phyloP scores from a whole-genome alignment of 371 early-diverging fungal species.

The Syncephalastrum contaminatum region DNA sequence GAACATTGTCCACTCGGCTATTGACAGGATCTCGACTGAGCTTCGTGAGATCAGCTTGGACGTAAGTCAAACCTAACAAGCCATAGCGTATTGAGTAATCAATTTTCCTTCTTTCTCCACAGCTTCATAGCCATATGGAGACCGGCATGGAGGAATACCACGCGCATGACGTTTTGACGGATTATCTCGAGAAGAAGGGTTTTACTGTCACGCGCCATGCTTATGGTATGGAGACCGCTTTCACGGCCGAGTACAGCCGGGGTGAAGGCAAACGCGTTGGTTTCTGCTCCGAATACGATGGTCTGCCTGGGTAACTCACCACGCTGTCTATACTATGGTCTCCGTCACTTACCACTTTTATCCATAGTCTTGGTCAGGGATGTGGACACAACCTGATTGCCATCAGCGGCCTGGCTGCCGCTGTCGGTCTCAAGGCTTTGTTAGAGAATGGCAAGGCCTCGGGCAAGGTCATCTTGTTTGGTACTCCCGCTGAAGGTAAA shows the following conservation, averaged over 20 bases:
- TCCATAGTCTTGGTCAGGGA: constrained; percentile 42
- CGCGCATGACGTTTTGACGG: constrained; percentile 50
- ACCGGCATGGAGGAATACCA: constrained; percentile 51
- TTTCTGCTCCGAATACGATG: constrained; percentile 63
- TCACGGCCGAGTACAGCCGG: constrained; percentile 51
- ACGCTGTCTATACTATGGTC: background rate
- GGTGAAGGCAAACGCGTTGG: constrained; percentile 38
- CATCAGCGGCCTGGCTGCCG: constrained; percentile 61
- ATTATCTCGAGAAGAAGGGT: constrained; percentile 51
- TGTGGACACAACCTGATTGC: constrained; percentile 68
- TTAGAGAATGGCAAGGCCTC: constrained; percentile 46
- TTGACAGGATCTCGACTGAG: constrained; percentile 38
- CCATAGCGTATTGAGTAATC: no score
- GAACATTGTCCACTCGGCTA: constrained; percentile 30
- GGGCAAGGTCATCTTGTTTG: constrained; percentile 65
- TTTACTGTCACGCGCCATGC: constrained; percentile 54
- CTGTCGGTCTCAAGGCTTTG: constrained; percentile 51
- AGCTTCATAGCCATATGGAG: constrained; percentile 63
- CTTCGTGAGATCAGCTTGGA: constrained; percentile 44
- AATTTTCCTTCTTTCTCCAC: background rate
- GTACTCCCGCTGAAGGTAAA: constrained; percentile 69
- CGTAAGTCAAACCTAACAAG: constrained; percentile 17
- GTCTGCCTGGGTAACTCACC: constrained; percentile 47
- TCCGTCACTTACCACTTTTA: background rate
- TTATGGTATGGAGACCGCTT: constrained; percentile 58